A percentile compares a stretch with the other conserved stretches of the same genome.
These are phyloP conservation scores for Chlamydomonas schloesseri DNA, from an alignment of 139 green algal species.

Conservation along the genomic window DNA sequence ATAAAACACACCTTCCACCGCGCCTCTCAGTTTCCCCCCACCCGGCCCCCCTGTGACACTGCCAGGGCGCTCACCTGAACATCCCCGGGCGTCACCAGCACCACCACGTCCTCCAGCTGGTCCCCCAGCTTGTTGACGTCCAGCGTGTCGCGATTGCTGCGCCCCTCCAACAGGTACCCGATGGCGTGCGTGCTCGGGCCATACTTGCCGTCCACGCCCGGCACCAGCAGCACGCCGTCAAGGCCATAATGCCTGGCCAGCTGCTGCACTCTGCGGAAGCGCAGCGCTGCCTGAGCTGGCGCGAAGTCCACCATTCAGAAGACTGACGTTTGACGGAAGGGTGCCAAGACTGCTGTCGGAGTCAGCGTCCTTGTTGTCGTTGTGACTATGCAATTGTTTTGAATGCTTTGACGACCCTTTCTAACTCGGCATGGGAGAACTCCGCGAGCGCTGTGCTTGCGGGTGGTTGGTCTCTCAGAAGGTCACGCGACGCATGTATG, in stretches of 20 bases:
- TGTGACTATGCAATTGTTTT: background rate
- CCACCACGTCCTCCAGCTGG: conserved; percentile 43
- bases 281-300: conserved; percentile 2
- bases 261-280: conserved; percentile 2
- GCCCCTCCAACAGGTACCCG: conserved; percentile 45
- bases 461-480: background rate
- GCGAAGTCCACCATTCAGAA: background rate
- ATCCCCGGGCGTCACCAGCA: conserved; percentile 5
- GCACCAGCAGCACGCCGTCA: conserved; percentile 47
- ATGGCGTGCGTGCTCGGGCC: conserved; percentile 37
- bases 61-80: no score
- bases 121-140: conserved; percentile 39
- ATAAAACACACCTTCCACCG: no score
- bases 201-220: conserved; percentile 50
- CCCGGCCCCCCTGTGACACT: no score
- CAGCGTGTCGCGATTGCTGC: conserved; percentile 43
- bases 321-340: no score
- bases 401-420: no score
- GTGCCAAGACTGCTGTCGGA: no score
- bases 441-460: background rate
- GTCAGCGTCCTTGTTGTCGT: background rate
- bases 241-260: conserved; percentile 7
- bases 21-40: background rate
- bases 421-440: background rate
- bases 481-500: no score